Evolutionary conservation across 768 basidiomycete genomes (phyloP).

Genomic region (Pisolithus marmoratus): DNA sequence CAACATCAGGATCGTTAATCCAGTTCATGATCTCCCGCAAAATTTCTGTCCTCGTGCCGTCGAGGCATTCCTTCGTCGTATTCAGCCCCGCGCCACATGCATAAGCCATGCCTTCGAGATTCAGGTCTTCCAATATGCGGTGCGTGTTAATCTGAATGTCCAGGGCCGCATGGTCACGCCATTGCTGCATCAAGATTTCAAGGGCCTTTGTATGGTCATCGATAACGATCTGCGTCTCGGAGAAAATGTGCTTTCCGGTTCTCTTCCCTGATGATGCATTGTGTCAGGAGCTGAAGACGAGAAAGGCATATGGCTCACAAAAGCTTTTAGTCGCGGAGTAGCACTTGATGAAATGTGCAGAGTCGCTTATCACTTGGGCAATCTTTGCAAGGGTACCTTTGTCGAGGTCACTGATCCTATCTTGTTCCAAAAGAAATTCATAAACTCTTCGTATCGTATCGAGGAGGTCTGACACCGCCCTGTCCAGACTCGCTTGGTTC

Average conservation of each 20-base stretch:
- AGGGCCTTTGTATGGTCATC: neutral
- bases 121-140: no score
- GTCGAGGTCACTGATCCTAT: neutral
- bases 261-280: neutral
- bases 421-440: neutral
- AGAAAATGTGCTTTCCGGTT: neutral
- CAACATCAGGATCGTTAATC: no score
- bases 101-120: neutral
- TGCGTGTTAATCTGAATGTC: neutral
- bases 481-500: neutral
- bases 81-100: neutral
- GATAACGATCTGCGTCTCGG: neutral
- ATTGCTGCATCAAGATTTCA: neutral
- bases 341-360: neutral
- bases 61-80: slow-evolving; percentile 9
- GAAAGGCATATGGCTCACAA: neutral
- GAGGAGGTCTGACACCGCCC: neutral
- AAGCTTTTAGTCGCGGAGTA: neutral
- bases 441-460: neutral
- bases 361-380: neutral
- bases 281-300: neutral
- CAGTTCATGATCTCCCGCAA: no score
- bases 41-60: no score
- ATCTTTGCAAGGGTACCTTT: neutral
- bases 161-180: neutral